phyloP scores from a whole-genome alignment of 2,329 filamentous ascomycete species.

The Byssochlamys sp. region DNA sequence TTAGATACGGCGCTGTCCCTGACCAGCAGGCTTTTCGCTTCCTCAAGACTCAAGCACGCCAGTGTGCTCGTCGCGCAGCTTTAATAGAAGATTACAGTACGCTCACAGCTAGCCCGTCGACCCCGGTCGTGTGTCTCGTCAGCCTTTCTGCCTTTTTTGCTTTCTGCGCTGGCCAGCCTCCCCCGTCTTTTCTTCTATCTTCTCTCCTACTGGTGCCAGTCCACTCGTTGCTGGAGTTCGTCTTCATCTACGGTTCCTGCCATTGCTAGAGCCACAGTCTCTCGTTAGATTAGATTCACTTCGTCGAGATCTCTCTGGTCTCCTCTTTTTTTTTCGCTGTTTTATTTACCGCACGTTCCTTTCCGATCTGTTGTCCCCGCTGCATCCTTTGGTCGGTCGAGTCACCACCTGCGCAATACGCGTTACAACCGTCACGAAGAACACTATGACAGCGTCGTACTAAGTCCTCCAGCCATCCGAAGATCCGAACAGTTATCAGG shows the following conservation, averaged over 20 bases:
- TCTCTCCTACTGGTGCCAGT: neutral
- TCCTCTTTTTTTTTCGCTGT: neutral
- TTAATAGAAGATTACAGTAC: neutral
- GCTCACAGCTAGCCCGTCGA: neutral
- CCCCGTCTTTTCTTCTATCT: neutral
- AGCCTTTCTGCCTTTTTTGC: slow-evolving; percentile 1
- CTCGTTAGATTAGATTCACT: slow-evolving; percentile 1
- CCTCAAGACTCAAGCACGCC: neutral
- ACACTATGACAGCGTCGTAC: neutral
- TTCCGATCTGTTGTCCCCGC: neutral
- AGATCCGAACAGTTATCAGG: neutral
- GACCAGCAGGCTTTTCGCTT: neutral
- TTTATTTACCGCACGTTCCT: neutral
- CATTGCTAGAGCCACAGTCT: slow-evolving; percentile 2
- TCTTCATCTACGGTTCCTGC: slow-evolving; percentile 1
- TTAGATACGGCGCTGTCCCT: neutral
- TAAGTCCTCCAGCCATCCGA: neutral
- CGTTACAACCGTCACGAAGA: neutral
- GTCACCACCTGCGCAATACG: neutral
- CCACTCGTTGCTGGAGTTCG: neutral
- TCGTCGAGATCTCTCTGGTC: slow-evolving; percentile 1
- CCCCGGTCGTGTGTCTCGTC: neutral
- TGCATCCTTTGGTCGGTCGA: neutral
- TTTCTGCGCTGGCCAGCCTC: neutral
- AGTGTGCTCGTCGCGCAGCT: neutral